Base-by-base conservation (phyloP, 1,139 yeast species). In the Oligophagozyma castellii region DNA sequence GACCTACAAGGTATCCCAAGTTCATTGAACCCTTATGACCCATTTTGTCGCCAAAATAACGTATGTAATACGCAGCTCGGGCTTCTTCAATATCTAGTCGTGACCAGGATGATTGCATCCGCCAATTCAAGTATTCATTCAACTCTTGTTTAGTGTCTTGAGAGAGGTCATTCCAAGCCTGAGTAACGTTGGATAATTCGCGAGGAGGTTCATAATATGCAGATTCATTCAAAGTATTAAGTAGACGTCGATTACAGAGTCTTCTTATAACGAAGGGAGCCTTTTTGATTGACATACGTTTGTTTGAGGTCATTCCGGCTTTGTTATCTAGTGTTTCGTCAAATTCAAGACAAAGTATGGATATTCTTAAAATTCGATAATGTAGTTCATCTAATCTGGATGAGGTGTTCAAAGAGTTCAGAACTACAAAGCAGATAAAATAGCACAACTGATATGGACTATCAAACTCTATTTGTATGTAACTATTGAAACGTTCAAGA, bases 91-190 rank as follows among this genome's bases (percentile, higher is more conserved):
- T 32, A 5, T 55, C 37, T 43, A 63, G 42, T 3, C 35, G 38
- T 14, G 36, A 42, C 69, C 69, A 63, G 33, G 53, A 49, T 12
- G 55, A 63, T 15, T 61, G 53, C 61, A 59, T 58, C 24, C 50
- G 45, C 52, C 63, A 63, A 29, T 58, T 61, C 12, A 63, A 40
- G 36, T 61, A 63, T 30, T 59, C 57, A 14, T 51, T 46, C n/a
- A 63, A 48, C 36, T 61, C 67, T n/a, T n/a, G n/a, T n/a, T n/a
- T n/a, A n/a, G n/a, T n/a, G n/a, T n/a, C n/a, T n/a, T n/a, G n/a
- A n/a, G n/a, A n/a, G n/a, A n/a, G n/a, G n/a, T n/a, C n/a, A n/a
- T n/a, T n/a, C n/a, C n/a, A n/a, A n/a, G n/a, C n/a, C n/a, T n/a
- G n/a, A n/a, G n/a, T n/a, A n/a, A n/a, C n/a, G n/a, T n/a, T n/a